Base-by-base conservation (phyloP, 768 basidiomycete genomes). In the Boletellus ananiceps region DNA sequence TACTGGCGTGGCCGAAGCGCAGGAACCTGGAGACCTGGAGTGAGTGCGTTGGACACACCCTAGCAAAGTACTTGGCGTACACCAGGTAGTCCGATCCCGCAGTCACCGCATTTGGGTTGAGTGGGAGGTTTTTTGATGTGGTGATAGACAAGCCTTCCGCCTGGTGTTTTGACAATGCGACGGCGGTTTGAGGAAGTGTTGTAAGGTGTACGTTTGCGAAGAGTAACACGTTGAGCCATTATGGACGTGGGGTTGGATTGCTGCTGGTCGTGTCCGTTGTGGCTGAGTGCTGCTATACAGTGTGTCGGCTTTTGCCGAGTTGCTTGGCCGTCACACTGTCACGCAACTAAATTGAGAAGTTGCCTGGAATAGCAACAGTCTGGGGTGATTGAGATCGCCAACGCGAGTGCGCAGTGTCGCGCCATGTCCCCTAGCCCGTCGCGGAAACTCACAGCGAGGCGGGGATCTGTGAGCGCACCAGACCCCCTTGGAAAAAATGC, bases 141-240 rank as follows among this genome's bases (percentile, higher is more conserved):
- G 77, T 98, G 94, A 77, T 95, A 94, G 62, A 95, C 92, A 62
- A 97, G 87, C 75, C 88, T 92, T 58, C 96, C 96, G 74, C 95
- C 96, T 47, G 96, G 96, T 33, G 96, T 98, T 81, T 97, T 98
- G 53, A 98, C 84, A 58, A 98, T 81, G 61, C 93, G 86, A 69
- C 94, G 81, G 68, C 92, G 84, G 82, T 87, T 93, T 51, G 95
- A 98, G 63, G 85, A 84, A 73, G 96, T 98, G 84, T 96, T 97
- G 82, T 99, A 96, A 18, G 93, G 84, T 60, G 86, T 86, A 70
- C 96, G 92, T 76, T 96, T 99, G 78, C 96, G 88, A 77, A 99
- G 92, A 64, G 93, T 96, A 65, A 99, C 94, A 69, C 96, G 93
- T 84, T 98, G 95, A 74, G 92, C 93, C 95, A 97, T 97, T 74